Evolutionary conservation across 257 asterid genomes (phyloP), one percentile per base, ranked within the genome.

Genomic region (Solanum tarijense): DNA sequence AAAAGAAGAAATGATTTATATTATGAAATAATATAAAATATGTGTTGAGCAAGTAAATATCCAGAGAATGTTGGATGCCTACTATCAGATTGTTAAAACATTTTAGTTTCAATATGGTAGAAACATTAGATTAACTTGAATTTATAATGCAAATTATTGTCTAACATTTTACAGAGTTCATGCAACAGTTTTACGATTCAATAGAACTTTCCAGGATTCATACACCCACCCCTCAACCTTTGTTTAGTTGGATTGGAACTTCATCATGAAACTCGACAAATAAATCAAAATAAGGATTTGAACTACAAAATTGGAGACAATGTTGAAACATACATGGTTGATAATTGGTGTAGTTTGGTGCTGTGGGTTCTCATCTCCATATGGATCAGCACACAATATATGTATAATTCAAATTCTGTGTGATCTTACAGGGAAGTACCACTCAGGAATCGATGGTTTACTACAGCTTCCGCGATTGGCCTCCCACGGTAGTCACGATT

Each of bases 381-480:
- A 6, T 12, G 7, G 41, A 81, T 81, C 85, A 39, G 16, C 20
- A 68, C 9, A 66, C 81, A 41, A 29, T 38, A 18, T 25, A 23
- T 72, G 83, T 84, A 39, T 85, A 7, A 62, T 29, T 72, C 69
- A 31, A 84, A 87, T 82, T 72, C 12, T 46, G 58, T 25, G 35
- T 6, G 1, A 84, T 52, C 87, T 92, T 87, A 94, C 23, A 93
- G 88, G 89, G 91, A 88, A 88, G 93, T 90, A 58, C 90, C 94
- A 83, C 87, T 91, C 92, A 94, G 75, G 89, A 96, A 95, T 88
- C 95, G 94, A 89, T 96, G 99, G 89, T 93, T 94, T 90, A 95
- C 88, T 41, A 95, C 98, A 83, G 96, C 96, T 90, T 95, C 98
- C 83, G 99, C 98, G 32, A 90, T 92, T 78, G 98, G 99, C 92